These are phyloP conservation scores for Telopea speciosissima DNA, from an alignment of 177 flowering plant species.

Conservation along the genomic window DNA sequence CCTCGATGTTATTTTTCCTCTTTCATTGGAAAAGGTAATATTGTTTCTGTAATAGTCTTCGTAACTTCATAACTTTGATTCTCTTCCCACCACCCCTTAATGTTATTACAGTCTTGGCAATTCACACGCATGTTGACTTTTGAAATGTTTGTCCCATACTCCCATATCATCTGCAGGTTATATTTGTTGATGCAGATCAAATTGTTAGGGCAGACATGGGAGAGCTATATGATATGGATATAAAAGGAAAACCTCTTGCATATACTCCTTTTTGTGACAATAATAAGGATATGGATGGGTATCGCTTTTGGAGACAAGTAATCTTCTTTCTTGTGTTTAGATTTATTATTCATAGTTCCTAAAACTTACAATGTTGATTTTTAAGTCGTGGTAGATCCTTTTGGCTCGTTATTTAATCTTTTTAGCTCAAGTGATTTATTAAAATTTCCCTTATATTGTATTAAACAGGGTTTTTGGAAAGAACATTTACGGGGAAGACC, in stretches of 20 bases:
- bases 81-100: neutral
- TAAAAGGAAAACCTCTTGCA: slow-evolving; percentile 87
- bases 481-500: slow-evolving; percentile 92
- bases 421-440: neutral
- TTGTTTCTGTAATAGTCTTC: neutral
- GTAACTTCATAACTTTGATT: neutral
- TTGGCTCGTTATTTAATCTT: neutral
- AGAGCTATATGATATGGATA: slow-evolving; percentile 96
- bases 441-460: neutral
- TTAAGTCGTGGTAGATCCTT: neutral
- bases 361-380: neutral
- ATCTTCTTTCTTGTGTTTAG: neutral
- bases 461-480: slow-evolving; percentile 89
- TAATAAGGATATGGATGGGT: slow-evolving; percentile 99
- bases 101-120: neutral
- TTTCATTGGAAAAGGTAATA: slow-evolving; percentile 84
- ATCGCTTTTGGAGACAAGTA: slow-evolving; percentile 99
- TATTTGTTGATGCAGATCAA: slow-evolving; percentile 99
- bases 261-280: slow-evolving; percentile 98
- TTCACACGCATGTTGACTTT: neutral
- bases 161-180: slow-evolving; percentile 57
- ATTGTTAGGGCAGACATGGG: slow-evolving; percentile 94
- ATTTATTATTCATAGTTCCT: neutral
- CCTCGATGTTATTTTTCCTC: slow-evolving; percentile 97
- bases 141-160: neutral